Base-by-base conservation (phyloP, 441 rosid genomes). In the Pelargonium citronellum region DNA sequence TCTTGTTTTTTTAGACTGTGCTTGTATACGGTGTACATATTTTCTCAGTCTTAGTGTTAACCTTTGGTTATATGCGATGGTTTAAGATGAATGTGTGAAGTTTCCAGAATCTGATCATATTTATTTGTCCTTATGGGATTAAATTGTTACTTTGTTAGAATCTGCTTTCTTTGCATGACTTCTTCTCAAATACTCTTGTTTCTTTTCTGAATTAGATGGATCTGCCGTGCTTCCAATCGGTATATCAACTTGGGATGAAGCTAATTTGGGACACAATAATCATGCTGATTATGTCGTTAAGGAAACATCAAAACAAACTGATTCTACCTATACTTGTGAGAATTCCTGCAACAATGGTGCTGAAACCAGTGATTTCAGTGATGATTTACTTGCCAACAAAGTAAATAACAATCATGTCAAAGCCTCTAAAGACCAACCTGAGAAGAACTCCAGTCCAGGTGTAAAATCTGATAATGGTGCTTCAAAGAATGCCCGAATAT, bases 401-500 rank as follows among this genome's bases (percentile, higher is more conserved):
- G 79, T 72, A 67, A 74, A 70, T 30, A 72, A 76, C 30, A 80
- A 71, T 37, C 13, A 41, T 69, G 62, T 20, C 67, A 68, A 72
- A 66, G 62, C 39, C 57, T 20, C 77, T 39, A 44, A 71, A 67
- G 79, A 80, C 73, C 81, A 72, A 65, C 73, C 73, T 67, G 80
- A 63, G 78, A 73, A 47, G 43, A 74, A 44, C 65, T 68, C 85
- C 46, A 73, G 37, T 66, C 67, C 77, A 55, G 82, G 66, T 71
- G 63, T 78, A 75, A 78, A 77, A 68, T 55, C 68, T 13, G 87
- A 76, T 67, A 77, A 30, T 71, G 75, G 64, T 69, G 73, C 66
- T 58, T 64, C 79, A 51, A 85, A 81, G 75, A 74, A 73, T 72
- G 87, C 85, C 64, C 77, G 85, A 72, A 72, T 81, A 47, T 76